Evolutionary conservation across 208 protist species (phyloP).

Genomic region (Trypanosoma platydactyli): DNA sequence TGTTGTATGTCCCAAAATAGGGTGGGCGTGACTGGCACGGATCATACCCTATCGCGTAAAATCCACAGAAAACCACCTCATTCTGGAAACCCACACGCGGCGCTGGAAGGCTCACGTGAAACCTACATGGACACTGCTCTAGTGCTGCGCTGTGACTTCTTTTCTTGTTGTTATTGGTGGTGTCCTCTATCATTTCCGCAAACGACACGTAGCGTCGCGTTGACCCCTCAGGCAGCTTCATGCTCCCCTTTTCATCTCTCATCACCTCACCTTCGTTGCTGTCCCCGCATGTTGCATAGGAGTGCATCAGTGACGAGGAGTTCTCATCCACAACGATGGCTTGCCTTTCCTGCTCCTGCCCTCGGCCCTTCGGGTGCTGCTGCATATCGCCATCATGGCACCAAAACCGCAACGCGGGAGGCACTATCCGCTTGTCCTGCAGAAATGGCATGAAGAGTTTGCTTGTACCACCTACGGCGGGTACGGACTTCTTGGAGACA

Average conservation of each 20-base stretch:
- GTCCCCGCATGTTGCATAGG: neutral
- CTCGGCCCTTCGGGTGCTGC: neutral
- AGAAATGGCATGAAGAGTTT: constrained; percentile 78
- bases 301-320: constrained; percentile 20
- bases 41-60: constrained; percentile 85
- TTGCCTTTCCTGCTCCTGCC: neutral
- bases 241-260: neutral
- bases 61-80: constrained; percentile 74
- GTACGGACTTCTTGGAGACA: constrained; percentile 25
- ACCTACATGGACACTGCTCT: constrained; percentile 44
- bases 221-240: neutral
- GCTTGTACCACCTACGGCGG: constrained; percentile 35
- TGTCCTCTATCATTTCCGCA: constrained; percentile 22
- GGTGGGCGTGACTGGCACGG: constrained; percentile 81
- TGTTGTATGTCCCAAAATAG: constrained; percentile 87
- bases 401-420: constrained; percentile 68
- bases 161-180: neutral
- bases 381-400: constrained; percentile 10
- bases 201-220: constrained; percentile 9
- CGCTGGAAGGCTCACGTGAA: constrained; percentile 38
- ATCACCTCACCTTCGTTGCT: neutral
- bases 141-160: neutral
- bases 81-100: constrained; percentile 52
- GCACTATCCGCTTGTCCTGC: constrained; percentile 74
- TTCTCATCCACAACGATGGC: constrained; percentile 13